Base-by-base conservation (phyloP, 2,329 filamentous ascomycete genomes). In the Trichothecium sympodiale region DNA sequence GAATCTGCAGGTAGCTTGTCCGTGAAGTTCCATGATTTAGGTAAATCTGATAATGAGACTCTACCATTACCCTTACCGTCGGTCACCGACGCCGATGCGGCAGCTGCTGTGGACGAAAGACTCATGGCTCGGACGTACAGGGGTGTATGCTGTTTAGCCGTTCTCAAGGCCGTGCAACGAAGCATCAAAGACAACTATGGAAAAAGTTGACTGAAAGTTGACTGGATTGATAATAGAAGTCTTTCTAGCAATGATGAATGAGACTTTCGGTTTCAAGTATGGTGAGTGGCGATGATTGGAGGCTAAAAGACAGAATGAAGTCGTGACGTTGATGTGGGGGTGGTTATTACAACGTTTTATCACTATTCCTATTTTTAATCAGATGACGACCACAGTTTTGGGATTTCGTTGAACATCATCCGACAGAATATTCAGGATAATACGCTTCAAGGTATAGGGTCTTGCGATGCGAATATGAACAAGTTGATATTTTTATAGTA, bases 1-100 rank as follows among this genome's bases (percentile, higher is more conserved):
- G 79, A 58, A 52, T 98, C 91, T 8, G 86, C 60, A 3, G 88
- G 85, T 4, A 95, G 65, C 7, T 65, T 65, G n/a, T 69, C 67
- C 13, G 74, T 77, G 49, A 78, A 77, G 37, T 56, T 68, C 77
- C 77, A 81, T 38, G 75, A 71, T 51, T 80, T 80, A 28, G 75
- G 74, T 13, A 80, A 62, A 34, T 74, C 66, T 44, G 62, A 61
- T 33, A 80, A 55, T 23, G 66, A 58, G 26, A 54, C 48, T 39
- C 58, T 57, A 33, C 46, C 43, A 28, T 44, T 26, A 10, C 13
- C 14, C 31, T 34, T 38, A 16, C 14, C 33, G 23, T n/a, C 16
- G 9, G 36, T 14, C 33, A 18, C 10, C 31, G 27, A 18, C 18
- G 28, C 10, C 17, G 30, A 10, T 15, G 33, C 16, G 25, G 18